Conservation (phyloP, 352 stramenopile genomes). For the Lagenidium giganteum region DNA sequence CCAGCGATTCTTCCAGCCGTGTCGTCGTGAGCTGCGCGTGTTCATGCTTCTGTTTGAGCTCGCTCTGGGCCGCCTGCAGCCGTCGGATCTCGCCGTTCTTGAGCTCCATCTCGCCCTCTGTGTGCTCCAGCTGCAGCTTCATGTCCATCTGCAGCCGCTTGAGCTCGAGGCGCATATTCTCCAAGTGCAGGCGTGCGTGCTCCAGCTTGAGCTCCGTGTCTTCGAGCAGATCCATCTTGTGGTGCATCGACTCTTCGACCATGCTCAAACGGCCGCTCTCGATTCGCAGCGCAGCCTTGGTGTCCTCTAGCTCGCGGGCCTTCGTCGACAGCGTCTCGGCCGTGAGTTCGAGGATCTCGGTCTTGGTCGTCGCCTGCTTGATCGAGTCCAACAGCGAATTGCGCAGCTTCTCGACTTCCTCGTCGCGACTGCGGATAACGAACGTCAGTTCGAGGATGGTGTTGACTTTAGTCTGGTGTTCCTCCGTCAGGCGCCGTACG, state of each 20-base stretch:
- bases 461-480: constrained; percentile 42
- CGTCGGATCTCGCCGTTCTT: constrained; percentile 68
- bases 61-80: constrained; percentile 36
- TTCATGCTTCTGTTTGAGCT: constrained; percentile 58
- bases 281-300: constrained; percentile 38
- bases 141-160: constrained; percentile 74
- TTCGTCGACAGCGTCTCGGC: constrained; percentile 53
- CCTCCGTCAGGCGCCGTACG: constrained; percentile 29
- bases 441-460: constrained; percentile 74
- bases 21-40: constrained; percentile 41
- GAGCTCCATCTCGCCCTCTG: constrained; percentile 56
- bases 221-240: constrained; percentile 57
- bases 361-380: constrained; percentile 49
- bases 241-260: constrained; percentile 57
- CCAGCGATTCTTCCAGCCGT: constrained; percentile 37
- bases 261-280: constrained; percentile 47
- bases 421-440: constrained; percentile 66
- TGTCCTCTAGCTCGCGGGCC: constrained; percentile 55
- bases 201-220: constrained; percentile 64
- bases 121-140: constrained; percentile 64
- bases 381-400: constrained; percentile 44
- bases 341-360: constrained; percentile 62
- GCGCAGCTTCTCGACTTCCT: constrained; percentile 57
- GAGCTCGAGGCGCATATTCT: constrained; percentile 55
- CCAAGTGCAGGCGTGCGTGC: constrained; percentile 45